phyloP scores from a whole-genome alignment of 495 filamentous ascomycete genomes.

The Amorphotheca resinae region DNA sequence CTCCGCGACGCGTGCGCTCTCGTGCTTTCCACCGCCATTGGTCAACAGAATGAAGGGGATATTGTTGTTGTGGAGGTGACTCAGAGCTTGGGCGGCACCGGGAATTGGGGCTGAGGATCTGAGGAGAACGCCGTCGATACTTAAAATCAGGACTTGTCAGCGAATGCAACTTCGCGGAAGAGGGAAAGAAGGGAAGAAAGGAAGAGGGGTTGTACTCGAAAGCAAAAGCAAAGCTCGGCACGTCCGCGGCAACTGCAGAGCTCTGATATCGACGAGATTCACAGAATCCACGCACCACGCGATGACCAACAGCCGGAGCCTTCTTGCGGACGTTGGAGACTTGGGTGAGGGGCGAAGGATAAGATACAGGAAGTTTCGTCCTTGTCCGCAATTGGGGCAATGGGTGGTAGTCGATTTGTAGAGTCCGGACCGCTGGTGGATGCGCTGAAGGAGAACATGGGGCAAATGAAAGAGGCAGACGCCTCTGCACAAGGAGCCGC shows the following conservation, averaged over 20 bases:
- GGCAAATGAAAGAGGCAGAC: background rate
- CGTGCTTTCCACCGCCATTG: conserved; percentile 75
- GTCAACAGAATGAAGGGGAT: conserved; percentile 82
- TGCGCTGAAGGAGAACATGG: background rate
- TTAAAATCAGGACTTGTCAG: conserved; percentile 4
- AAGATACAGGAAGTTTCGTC: background rate
- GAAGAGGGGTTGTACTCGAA: conserved; percentile 1
- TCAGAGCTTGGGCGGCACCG: conserved; percentile 65
- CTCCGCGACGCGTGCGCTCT: conserved; percentile 55
- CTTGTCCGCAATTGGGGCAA: no score
- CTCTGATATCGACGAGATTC: background rate
- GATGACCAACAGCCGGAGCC: background rate
- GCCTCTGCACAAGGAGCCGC: background rate
- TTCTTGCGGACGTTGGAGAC: background rate
- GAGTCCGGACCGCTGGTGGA: background rate
- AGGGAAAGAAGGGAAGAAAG: background rate
- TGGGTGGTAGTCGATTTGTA: no score
- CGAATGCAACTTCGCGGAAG: background rate
- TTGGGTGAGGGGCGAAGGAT: background rate
- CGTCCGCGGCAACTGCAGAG: background rate
- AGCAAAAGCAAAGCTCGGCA: conserved; percentile 6
- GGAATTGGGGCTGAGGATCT: conserved; percentile 69
- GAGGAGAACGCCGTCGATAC: conserved; percentile 91
- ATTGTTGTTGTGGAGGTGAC: conserved; percentile 50
- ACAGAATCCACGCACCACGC: background rate